Evolutionary conservation across 169 alveolate species (phyloP), one percentile per base, ranked within the genome.

Genomic region (Besnoitia besnoiti): DNA sequence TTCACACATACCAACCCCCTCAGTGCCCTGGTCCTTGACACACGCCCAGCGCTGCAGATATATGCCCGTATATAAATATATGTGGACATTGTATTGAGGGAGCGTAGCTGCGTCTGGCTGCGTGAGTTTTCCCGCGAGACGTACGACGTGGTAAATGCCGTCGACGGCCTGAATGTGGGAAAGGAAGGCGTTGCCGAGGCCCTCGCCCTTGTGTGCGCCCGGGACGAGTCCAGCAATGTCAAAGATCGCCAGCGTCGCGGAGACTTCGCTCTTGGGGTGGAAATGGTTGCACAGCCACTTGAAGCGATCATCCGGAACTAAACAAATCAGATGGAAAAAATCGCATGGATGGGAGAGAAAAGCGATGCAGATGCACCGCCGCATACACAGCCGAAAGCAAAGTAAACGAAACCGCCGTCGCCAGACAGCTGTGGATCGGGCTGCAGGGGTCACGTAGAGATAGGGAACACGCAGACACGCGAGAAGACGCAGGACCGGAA

Each of bases 171-270:
- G 95, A 73, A 99, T 99, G 94, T 99, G 99, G 21, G 99, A 97
- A 80, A 99, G 95, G 96, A 99, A 99, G 73, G 99, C 99, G 94
- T 99, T 99, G 75, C 99, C 99, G 73, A 99, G 98, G 5, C 99
- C 99, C 95, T 98, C 99, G 30, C 99, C 99, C 85, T 98, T 97
- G 90, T 98, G 98, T 27, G 99, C 99, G 59, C 99, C 99, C 49
- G 98, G 98, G 30, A 99, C 99, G 30, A 99, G 97, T 16, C 99
- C 99, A 12, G 99, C 99, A 85, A 99, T 99, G 95, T 99, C 99
- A 90, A 98, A 97, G 55, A 99, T 98, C 24, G 99, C 96, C 47
- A 99, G 93, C 42, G 98, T 97, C 27, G 99, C 99, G 42, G 99
- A 97, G 46, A 99, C 99, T 91, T 97, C 97, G 93, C 98, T 96